phyloP scores from a whole-genome alignment of 2,329 filamentous ascomycete species.

The Didymella exigua region DNA sequence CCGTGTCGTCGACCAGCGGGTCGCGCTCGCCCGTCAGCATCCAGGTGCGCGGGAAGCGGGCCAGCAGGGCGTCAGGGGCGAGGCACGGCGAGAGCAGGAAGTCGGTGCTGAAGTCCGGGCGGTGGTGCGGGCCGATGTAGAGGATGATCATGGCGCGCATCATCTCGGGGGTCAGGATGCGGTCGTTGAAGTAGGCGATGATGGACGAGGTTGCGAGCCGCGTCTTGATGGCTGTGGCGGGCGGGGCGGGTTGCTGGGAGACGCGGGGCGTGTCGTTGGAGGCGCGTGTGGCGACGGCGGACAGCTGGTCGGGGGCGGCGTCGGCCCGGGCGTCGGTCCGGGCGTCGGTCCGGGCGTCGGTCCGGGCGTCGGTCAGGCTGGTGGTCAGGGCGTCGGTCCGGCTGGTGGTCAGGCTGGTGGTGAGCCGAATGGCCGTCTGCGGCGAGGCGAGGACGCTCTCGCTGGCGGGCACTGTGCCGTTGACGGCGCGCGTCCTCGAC shows the following conservation, averaged over 20 bases:
- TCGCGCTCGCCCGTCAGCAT: constrained; percentile 95
- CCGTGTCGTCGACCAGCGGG: constrained; percentile 93
- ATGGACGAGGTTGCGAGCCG: constrained; percentile 94
- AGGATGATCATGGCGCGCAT: constrained; percentile 99
- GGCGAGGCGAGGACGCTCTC: constrained; percentile 38
- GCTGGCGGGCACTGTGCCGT: constrained; percentile 24
- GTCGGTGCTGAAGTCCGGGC: constrained; percentile 90
- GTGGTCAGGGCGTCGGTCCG: constrained; percentile 25
- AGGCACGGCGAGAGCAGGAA: constrained; percentile 89
- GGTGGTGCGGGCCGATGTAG: constrained; percentile 91
- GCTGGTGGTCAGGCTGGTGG: constrained; percentile 45
- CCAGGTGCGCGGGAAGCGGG: constrained; percentile 90
- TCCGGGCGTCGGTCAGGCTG: constrained; percentile 27
- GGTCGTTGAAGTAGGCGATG: constrained; percentile 97
- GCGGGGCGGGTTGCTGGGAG: constrained; percentile 25
- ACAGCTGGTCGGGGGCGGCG: constrained; percentile 32
- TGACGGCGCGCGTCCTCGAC: constrained; percentile 16
- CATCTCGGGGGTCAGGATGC: constrained; percentile 94
- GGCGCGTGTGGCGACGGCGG: constrained; percentile 14
- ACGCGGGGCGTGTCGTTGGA: constrained; percentile 26
- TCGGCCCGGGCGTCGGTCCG: constrained; percentile 26
- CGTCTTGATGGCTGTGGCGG: constrained; percentile 67
- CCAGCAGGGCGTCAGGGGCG: constrained; percentile 81
- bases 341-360: constrained; percentile 25
- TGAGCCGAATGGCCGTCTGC: constrained; percentile 46